A percentile compares a stretch with the other conserved stretches of the same genome.
phyloP scores from a whole-genome alignment of 1,139 yeast genomes.

The Saccharomyces hybrid region DNA sequence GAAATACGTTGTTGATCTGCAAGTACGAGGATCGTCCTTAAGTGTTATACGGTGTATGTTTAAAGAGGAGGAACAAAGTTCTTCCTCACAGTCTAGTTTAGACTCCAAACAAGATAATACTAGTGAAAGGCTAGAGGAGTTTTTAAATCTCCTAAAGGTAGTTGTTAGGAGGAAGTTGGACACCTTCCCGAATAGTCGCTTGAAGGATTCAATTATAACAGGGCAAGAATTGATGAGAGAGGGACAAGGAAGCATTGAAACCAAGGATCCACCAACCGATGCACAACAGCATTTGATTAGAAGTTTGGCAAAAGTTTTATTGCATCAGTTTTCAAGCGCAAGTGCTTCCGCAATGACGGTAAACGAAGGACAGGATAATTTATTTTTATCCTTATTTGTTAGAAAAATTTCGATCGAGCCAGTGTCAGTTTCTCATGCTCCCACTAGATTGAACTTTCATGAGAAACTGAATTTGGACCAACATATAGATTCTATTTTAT shows the following conservation, averaged over 20 bases:
- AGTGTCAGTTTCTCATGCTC: not conserved
- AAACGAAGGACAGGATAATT: constrained; percentile 27
- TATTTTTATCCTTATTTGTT: constrained; percentile 27
- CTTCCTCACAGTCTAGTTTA: not conserved
- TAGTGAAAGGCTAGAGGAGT: not conserved
- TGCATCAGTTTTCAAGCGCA: constrained; percentile 17
- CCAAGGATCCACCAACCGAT: constrained; percentile 20
- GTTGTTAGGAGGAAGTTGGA: not conserved
- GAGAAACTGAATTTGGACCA: not conserved
- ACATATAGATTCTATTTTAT: not conserved
- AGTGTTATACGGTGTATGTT: not conserved
- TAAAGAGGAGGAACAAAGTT: not conserved
- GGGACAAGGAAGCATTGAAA: constrained; percentile 24
- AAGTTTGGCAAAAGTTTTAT: constrained; percentile 24
- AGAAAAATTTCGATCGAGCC: constrained; percentile 20
- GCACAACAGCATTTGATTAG: constrained; percentile 25
- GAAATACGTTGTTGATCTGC: not conserved
- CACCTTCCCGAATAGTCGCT: not conserved
- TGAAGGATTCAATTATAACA: not conserved
- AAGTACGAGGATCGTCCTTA: not conserved
- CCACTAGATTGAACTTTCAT: not conserved
- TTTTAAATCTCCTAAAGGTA: not conserved
- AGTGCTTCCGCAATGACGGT: constrained; percentile 6
- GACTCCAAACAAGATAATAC: not conserved
- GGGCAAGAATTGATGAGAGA: constrained; percentile 5